Base-by-base conservation (phyloP, 192 early-diverging fungal species). In the Entomortierella chlamydospora region DNA sequence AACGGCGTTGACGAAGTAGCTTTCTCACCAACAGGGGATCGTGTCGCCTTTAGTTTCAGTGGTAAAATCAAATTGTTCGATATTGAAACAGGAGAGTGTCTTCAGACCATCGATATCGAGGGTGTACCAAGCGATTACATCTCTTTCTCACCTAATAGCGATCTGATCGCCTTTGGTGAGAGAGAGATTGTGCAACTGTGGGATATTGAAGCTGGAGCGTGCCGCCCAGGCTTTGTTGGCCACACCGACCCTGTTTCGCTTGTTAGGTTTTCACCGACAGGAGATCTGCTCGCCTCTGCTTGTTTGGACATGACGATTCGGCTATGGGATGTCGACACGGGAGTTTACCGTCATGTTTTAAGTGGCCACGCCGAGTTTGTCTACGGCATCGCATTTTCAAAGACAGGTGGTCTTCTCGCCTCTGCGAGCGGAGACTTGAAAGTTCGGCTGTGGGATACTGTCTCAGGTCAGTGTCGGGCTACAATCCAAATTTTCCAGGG, bases 401-500 rank as follows among this genome's bases (percentile, higher is more conserved):
- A 39, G 9, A 29, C 20, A 1, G 59, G 59, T 17, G 7, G 25
- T 22, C 10, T 13, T 25, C 3, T 61, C 39, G 42, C 43, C 31
- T 61, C 59, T 47, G 26, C 11, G 8, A 58, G 57, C 28, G 20
- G 34, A 9, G 57, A 58, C 18, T 2, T 8, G 6, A 58, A 29
- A 39, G 33, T 28, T 34, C 57, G 57, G 57, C 17, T 58, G 30
- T 58, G 57, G 57, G 57, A 58, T 41, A 31, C 34, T 17, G 34
- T 2, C 11, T 58, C 57, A 10, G 30, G 57, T 58, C 57, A 58
- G 23, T 58, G 57, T 22, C 37, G 11, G 31, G 57, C 37, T 17
- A 28, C 33, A 18, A 23, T 58, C 7, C 2, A 58, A 12, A 23
- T 34, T n/a, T 34, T 56, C 17, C 29, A 58, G 2, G 57, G 30